Conservation (phyloP, 2,329 filamentous ascomycete genomes). For the Plectosphaerella sp. region DNA sequence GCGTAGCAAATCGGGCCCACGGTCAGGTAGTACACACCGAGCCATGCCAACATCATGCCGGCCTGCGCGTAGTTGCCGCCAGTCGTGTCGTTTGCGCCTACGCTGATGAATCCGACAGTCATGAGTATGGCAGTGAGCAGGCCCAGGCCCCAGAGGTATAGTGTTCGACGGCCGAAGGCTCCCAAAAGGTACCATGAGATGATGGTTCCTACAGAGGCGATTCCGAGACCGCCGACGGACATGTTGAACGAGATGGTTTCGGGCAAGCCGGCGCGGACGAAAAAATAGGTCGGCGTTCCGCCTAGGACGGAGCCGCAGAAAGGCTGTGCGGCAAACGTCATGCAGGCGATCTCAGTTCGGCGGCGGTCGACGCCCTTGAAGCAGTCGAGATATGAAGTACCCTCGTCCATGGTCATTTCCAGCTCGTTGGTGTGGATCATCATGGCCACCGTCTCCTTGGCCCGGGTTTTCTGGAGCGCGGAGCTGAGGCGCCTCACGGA, state of each 20-base stretch:
- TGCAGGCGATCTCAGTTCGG: constrained; percentile 29
- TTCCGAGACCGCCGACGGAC: constrained; percentile 25
- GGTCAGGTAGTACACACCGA: constrained; percentile 22
- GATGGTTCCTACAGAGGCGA: constrained; percentile 33
- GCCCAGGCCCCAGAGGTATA: constrained; percentile 34
- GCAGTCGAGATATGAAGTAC: constrained; percentile 36
- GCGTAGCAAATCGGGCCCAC: constrained; percentile 37
- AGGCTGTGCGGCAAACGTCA: constrained; percentile 26
- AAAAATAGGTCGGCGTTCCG: constrained; percentile 26
- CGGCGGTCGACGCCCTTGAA: constrained; percentile 36
- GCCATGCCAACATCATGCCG: neutral
- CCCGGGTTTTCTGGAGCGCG: neutral
- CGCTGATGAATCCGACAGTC: constrained; percentile 28
- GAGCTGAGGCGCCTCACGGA: constrained; percentile 1
- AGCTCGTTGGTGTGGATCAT: constrained; percentile 15
- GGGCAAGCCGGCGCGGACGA: constrained; percentile 24
- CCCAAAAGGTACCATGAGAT: constrained; percentile 38
- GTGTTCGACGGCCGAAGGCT: constrained; percentile 35
- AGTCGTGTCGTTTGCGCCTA: neutral
- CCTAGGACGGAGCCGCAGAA: constrained; percentile 23
- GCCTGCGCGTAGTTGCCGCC: neutral
- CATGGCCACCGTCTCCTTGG: constrained; percentile 11
- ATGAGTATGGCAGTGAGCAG: constrained; percentile 31
- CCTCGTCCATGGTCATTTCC: constrained; percentile 19
- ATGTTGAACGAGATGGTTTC: constrained; percentile 19